These are phyloP conservation scores for Puccinia triticina DNA, from an alignment of 1,284 basidiomycete genomes.

Conservation along the genomic window DNA sequence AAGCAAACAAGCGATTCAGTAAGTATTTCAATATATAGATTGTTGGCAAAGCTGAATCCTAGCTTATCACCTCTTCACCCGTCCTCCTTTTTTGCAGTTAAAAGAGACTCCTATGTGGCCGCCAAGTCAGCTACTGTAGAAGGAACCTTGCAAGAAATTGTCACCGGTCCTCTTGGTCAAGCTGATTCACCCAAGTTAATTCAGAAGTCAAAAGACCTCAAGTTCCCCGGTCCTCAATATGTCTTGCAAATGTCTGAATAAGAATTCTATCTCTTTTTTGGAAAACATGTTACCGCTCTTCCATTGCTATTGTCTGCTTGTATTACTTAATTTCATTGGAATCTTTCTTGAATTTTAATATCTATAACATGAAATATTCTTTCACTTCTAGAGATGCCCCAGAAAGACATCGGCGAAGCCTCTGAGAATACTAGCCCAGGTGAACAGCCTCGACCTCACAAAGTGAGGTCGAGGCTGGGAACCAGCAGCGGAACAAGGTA, in stretches of 20 bases:
- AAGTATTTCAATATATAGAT: background rate
- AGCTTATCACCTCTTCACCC: background rate
- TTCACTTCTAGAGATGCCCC: no score
- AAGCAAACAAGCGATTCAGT: conserved; percentile 4
- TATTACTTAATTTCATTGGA: background rate
- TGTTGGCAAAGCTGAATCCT: background rate
- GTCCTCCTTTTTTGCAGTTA: background rate
- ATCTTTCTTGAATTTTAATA: no score
- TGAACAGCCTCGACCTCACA: no score
- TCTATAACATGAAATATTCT: background rate
- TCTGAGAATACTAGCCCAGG: no score
- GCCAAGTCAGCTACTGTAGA: conserved; percentile 23
- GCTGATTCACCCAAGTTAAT: conserved; percentile 37
- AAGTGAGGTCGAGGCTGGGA: no score
- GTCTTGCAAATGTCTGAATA: background rate
- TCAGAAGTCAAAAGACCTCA: conserved; percentile 13
- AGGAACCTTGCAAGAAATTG: conserved; percentile 32
- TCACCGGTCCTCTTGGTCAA: conserved; percentile 48
- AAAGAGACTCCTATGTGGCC: background rate
- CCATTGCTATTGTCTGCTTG: background rate
- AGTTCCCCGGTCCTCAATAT: background rate
- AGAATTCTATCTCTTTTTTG: background rate
- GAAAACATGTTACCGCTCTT: background rate
- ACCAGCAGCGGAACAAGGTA: no score
- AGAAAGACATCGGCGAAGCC: no score